Percentiles rank a stretch among this genome's conserved stretches.
These are phyloP conservation scores for Pseudocercospora cruenta DNA, from an alignment of 2,329 filamentous ascomycete species.

Conservation along the genomic window DNA sequence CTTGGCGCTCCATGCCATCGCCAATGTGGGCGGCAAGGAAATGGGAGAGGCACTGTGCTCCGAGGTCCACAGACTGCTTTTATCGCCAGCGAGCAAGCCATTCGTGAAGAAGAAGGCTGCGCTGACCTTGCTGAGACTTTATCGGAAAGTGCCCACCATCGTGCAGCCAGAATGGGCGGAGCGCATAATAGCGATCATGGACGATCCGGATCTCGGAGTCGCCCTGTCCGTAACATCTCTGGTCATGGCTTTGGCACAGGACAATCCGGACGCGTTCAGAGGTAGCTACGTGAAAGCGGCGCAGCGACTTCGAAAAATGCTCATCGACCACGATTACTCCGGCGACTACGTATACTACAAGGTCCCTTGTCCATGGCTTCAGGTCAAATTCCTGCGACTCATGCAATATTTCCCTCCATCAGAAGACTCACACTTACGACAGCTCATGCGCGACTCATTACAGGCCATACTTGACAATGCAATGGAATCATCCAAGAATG, in stretches of 20 bases:
- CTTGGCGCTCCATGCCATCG: conserved; percentile 92
- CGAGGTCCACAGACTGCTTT: conserved; percentile 90
- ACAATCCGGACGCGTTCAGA: conserved; percentile 91
- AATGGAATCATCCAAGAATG: conserved; percentile 94
- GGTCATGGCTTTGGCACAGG: conserved; percentile 91
- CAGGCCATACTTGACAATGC: conserved; percentile 89
- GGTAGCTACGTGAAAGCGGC: conserved; percentile 94
- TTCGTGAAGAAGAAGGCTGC: conserved; percentile 99
- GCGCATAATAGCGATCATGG: conserved; percentile 98
- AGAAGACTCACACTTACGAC: conserved; percentile 88
- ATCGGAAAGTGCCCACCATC: conserved; percentile 91
- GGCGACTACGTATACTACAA: conserved; percentile 98
- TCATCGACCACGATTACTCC: conserved; percentile 87
- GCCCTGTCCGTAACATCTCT: conserved; percentile 93
- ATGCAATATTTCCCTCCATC: conserved; percentile 96
- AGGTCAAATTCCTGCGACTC: conserved; percentile 88
- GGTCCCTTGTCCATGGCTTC: conserved; percentile 98
- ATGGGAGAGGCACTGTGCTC: conserved; percentile 92
- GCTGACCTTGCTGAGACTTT: conserved; percentile 86
- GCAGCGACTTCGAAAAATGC: conserved; percentile 81
- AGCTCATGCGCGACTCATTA: conserved; percentile 87
- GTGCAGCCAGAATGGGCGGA: conserved; percentile 97
- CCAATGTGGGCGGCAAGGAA: conserved; percentile 93
- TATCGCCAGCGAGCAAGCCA: conserved; percentile 91
- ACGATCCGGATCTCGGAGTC: conserved; percentile 91